These are phyloP conservation scores for Candida alai DNA, from an alignment of 805 yeast genomes.

Conservation along the genomic window DNA sequence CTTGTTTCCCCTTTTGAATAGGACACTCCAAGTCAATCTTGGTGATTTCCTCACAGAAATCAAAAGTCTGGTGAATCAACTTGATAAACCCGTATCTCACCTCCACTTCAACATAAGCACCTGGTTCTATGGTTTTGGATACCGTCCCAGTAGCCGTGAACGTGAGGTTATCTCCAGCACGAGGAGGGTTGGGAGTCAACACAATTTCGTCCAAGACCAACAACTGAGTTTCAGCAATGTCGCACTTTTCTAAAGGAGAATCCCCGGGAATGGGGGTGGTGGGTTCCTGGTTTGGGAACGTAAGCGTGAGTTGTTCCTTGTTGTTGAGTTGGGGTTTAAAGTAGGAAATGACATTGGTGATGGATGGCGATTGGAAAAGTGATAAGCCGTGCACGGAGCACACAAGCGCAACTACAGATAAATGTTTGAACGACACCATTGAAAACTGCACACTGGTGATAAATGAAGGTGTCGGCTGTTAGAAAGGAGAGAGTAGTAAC, in stretches of 20 bases:
- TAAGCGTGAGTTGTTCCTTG: neutral
- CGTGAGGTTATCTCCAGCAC: conserved; percentile 77
- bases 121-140: conserved; percentile 57
- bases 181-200: conserved; percentile 84
- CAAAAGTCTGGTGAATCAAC: conserved; percentile 83
- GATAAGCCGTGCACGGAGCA: conserved; percentile 6
- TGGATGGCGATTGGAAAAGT: no score
- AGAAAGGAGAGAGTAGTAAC: no score
- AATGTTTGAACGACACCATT: conserved; percentile 21
- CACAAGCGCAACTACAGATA: conserved; percentile 10
- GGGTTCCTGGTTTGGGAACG: neutral
- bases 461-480: no score
- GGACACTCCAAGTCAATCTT: conserved; percentile 89
- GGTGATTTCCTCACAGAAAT: conserved; percentile 81
- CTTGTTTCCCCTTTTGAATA: conserved; percentile 61
- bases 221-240: conserved; percentile 57
- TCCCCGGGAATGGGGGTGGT: conserved; percentile 80
- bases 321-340: no score
- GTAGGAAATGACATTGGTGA: no score
- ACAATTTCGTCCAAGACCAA: conserved; percentile 57
- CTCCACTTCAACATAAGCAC: conserved; percentile 92
- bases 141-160: conserved; percentile 71
- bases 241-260: conserved; percentile 81
- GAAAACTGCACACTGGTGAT: no score
- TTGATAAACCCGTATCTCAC: conserved; percentile 91